Base-by-base conservation (phyloP, 2,329 filamentous ascomycete genomes). In the Ilyonectria destructans region DNA sequence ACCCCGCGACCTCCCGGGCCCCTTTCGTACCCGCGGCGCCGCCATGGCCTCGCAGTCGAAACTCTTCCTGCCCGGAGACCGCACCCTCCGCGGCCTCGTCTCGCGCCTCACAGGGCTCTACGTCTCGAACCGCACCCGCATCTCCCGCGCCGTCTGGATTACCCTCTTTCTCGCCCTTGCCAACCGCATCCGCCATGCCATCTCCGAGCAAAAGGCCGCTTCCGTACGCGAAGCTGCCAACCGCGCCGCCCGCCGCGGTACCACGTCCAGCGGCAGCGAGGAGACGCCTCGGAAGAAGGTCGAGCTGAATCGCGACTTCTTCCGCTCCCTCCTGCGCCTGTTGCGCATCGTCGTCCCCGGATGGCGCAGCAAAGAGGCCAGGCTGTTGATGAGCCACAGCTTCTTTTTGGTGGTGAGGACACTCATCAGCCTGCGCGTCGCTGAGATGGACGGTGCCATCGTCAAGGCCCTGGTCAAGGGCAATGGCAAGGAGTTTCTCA, bases 401-500 rank as follows among this genome's bases (percentile, higher is more conserved):
- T 90, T 98, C 75, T 99, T 99, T 80, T 84, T 99, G 73, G 92
- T 99, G 21, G 81, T 98, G 68, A 86, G 96, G 75, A 98, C 96
- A 1, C 84, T 99, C 77, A 95, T 99, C 75, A 98, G 95, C 82
- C 81, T 99, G 75, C 97, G 97, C 81, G 96, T 99, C 23, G 96
- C 96, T 2, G 95, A 97, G 80, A 91, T 99, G 86, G 96, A 99
- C 82, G 96, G 96, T 52, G 91, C 91, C 68, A 89, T 99, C 68
- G 96, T 99, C 67, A 97, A 96, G 83, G 95, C 91, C 71, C 84
- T 99, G 63, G 95, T 99, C 52, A 92, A 95, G 81, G 96, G 96
- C 2, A 96, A 92, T 73, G 96, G 96, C 17, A 93, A 90, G 80
- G 95, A 97, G 72, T 99, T 99, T 74, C 79, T 98, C 75, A 91